Evolutionary conservation across 495 filamentous ascomycete genomes (phyloP).

Genomic region (Daldinia childiae): DNA sequence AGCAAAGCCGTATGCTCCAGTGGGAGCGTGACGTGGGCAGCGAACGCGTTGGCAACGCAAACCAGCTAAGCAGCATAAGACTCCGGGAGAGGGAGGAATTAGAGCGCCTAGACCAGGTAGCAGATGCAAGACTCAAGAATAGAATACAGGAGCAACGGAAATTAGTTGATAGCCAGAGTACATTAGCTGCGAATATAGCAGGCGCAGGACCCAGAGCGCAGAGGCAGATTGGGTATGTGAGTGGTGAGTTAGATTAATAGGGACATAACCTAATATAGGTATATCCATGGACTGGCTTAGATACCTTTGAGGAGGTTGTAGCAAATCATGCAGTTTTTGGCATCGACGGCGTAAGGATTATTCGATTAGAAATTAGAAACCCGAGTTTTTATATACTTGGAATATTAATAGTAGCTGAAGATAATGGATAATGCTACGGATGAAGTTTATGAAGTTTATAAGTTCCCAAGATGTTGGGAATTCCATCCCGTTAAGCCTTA

Average conservation of each 20-base stretch:
- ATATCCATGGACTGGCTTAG: too few relatives aligned
- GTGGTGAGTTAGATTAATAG: slow-evolving; percentile 49
- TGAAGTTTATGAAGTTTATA: too few relatives aligned
- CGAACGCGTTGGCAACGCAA: slow-evolving; percentile 50
- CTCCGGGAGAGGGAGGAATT: slow-evolving; percentile 55
- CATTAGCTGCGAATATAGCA: slow-evolving; percentile 51
- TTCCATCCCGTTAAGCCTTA: too few relatives aligned
- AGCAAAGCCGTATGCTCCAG: slow-evolving; percentile 46
- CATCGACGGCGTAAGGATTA: too few relatives aligned
- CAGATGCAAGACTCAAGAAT: slow-evolving; percentile 48
- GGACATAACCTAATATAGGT: too few relatives aligned
- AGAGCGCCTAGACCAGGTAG: slow-evolving; percentile 50
- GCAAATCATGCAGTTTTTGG: too few relatives aligned
- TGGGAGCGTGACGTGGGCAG: slow-evolving; percentile 51
- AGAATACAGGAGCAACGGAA: slow-evolving; percentile 56
- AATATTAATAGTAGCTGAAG: too few relatives aligned
- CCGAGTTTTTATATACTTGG: too few relatives aligned
- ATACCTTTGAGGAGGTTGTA: too few relatives aligned
- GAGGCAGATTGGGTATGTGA: slow-evolving; percentile 58
- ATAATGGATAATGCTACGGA: too few relatives aligned
- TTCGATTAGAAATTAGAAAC: too few relatives aligned
- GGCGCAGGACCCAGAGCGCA: slow-evolving; percentile 45
- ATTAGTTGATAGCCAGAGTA: slow-evolving; percentile 56
- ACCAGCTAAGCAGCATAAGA: slow-evolving; percentile 52
- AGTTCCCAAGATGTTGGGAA: not conserved